These are phyloP conservation scores for Emmonsia crescens DNA, from an alignment of 2,329 filamentous ascomycete genomes.

Conservation along the genomic window DNA sequence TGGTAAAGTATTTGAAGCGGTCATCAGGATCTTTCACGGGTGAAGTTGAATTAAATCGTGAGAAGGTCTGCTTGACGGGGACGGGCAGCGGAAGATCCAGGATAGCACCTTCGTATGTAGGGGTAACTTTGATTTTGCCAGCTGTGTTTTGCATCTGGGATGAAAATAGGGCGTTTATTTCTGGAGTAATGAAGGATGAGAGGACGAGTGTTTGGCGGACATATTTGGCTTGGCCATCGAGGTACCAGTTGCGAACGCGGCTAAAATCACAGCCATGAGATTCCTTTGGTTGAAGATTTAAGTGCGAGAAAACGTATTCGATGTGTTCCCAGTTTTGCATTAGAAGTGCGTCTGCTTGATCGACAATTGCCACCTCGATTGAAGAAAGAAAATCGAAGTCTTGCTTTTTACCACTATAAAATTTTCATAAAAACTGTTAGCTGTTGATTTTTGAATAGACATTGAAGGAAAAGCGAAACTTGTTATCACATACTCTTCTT, in stretches of 20 bases:
- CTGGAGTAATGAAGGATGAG: constrained; percentile 75
- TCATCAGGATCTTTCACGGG: constrained; percentile 71
- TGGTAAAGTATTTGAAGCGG: constrained; percentile 83
- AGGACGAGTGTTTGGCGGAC: constrained; percentile 79
- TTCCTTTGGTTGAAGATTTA: constrained; percentile 83
- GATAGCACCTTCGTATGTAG: constrained; percentile 60
- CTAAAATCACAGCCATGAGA: constrained; percentile 89
- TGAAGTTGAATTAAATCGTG: constrained; percentile 63
- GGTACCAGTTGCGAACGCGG: constrained; percentile 80
- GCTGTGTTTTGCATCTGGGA: constrained; percentile 67
- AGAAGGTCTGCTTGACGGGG: constrained; percentile 76
- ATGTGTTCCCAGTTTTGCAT: constrained; percentile 99
- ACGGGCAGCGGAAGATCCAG: constrained; percentile 54
- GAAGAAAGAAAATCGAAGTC: constrained; percentile 91
- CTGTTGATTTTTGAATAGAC: background rate
- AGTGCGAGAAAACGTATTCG: constrained; percentile 78
- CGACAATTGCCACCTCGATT: constrained; percentile 79
- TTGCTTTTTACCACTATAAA: constrained; percentile 46
- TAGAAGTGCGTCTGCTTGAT: constrained; percentile 83
- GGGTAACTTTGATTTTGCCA: constrained; percentile 64
- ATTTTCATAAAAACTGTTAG: background rate
- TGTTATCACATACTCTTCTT: constrained; percentile 47
- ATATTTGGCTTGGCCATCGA: constrained; percentile 71
- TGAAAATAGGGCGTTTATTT: constrained; percentile 70
- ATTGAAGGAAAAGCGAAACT: constrained; percentile 34